Percentiles rank a stretch among this genome's conserved stretches.
These are phyloP conservation scores for Stevia rebaudiana DNA, from an alignment of 140 eudicot genomes.

Conservation along the genomic window DNA sequence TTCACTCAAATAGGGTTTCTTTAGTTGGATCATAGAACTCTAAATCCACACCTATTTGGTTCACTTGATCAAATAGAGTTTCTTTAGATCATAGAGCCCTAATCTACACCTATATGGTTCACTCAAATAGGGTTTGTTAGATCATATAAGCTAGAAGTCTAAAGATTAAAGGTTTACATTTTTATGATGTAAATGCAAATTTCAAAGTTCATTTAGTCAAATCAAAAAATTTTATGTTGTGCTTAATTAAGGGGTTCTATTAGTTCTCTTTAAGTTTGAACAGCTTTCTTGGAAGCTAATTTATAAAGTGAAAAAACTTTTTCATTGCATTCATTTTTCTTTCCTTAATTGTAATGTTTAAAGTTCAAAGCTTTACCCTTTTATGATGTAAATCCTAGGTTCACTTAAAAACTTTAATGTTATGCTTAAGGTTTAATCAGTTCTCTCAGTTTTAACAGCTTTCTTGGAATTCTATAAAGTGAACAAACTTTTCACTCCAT, in stretches of 20 bases:
- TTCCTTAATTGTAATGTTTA: neutral
- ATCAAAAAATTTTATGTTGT: too few species aligned
- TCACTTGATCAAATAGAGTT: too few species aligned
- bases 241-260: too few species aligned
- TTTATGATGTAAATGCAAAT: neutral
- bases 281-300: too few species aligned
- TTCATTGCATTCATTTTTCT: neutral
- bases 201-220: neutral
- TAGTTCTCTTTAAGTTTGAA: too few species aligned
- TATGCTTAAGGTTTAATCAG: neutral
- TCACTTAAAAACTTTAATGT: neutral
- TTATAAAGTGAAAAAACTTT: too few species aligned
- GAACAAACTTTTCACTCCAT: neutral
- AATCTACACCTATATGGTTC: too few species aligned
- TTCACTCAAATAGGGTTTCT: constrained; percentile 3
- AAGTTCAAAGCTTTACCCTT: neutral
- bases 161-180: neutral
- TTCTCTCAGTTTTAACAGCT: neutral
- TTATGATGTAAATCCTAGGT: constrained; percentile 12
- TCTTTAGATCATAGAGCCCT: too few species aligned
- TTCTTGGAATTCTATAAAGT: constrained; percentile 3
- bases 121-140: too few species aligned
- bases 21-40: neutral
- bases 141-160: neutral
- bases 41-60: neutral